Base-by-base conservation (phyloP, 345 rosid species). In the Gossypium herbaceum region DNA sequence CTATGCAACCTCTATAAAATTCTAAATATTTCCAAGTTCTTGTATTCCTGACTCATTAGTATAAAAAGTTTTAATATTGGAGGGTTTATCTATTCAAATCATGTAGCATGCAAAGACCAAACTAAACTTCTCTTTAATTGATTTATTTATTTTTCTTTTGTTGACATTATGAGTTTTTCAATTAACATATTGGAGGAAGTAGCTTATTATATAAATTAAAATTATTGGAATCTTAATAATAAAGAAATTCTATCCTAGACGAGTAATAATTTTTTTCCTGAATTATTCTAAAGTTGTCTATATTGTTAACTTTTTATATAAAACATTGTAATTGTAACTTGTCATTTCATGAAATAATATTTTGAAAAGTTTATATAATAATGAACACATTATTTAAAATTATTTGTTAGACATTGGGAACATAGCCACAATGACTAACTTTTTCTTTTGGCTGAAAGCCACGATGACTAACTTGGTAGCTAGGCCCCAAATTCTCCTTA, bases 71-170 rank as follows among this genome's bases (percentile, higher is more conserved):
- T 2, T 63, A 16, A 17, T 64, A n/a, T 2, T n/a, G 17, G 25
- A 41, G 27, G 47, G 11, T 8, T 51, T 29, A 52, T 70, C 73
- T 52, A 51, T 69, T 56, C 73, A 70, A 70, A 70, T 51, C 45
- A 69, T 51, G 25, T 69, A 69, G 17, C 73, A 52, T 70, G 73
- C 60, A 70, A 50, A 4, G 12, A 1, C 55, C 25, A 27, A 52
- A 29, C 61, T 69, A 69, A 69, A 69, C 2, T 43, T 19, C 44
- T 4, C 19, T 43, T n/a, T 17, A 10, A 34, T 51, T 17, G n/a
- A 34, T 51, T 25, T 59, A 59, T 22, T 44, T 22, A 67, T 67
- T 66, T 66, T 15, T 5, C 15, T 51, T 69, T 50, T 9, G 29
- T 8, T 8, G 47, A 9, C 12, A 67, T 47, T 12, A 45, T 20